These are phyloP conservation scores for Limnanthes douglasii DNA, from an alignment of 345 rosid species.

Conservation along the genomic window DNA sequence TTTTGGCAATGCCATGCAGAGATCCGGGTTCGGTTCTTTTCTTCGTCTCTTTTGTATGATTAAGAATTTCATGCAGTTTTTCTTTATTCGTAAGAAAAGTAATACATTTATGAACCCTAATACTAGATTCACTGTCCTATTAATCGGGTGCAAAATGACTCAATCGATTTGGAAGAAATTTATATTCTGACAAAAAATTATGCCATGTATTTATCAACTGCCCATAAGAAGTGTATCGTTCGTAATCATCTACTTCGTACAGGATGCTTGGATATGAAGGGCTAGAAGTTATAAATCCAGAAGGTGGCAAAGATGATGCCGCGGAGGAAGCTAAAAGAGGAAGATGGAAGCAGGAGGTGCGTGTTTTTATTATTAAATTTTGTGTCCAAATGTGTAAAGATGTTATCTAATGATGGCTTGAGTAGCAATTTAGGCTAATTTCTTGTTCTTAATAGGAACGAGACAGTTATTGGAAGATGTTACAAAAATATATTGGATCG, in stretches of 20 bases:
- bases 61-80: not conserved
- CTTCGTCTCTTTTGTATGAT: not conserved
- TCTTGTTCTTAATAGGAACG: constrained; percentile 34
- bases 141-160: not conserved
- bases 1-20: constrained; percentile 47
- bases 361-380: not conserved
- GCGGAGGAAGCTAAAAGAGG: constrained; percentile 91
- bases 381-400: too few relatives aligned
- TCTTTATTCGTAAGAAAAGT: not conserved
- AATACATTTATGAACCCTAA: too few relatives aligned
- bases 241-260: too few relatives aligned
- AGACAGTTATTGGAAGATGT: constrained; percentile 88
- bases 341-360: constrained; percentile 85
- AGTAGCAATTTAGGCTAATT: too few relatives aligned
- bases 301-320: constrained; percentile 86
- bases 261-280: constrained; percentile 64
- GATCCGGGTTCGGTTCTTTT: constrained; percentile 39
- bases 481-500: constrained; percentile 82
- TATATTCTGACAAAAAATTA: too few relatives aligned
- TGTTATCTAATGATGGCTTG: not conserved
- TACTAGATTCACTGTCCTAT: not conserved
- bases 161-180: too few relatives aligned
- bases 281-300: constrained; percentile 84
- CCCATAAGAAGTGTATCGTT: too few relatives aligned
- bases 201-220: too few relatives aligned